These are phyloP conservation scores for Rhododendron mucronatum DNA, from an alignment of 148 eudicot genomes.

Conservation along the genomic window DNA sequence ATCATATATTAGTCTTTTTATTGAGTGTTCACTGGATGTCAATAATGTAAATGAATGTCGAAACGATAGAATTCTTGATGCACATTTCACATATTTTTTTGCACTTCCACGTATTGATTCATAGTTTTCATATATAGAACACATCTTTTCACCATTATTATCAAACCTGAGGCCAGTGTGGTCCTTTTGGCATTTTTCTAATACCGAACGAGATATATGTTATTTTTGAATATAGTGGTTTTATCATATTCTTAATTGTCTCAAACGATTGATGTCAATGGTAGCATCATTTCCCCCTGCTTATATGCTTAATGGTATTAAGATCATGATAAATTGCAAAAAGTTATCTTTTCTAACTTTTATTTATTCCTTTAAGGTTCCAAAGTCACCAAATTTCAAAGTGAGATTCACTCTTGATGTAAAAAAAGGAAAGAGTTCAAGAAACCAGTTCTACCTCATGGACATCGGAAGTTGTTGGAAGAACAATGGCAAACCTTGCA, in stretches of 20 bases:
- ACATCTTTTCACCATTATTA: background rate
- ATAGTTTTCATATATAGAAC: background rate
- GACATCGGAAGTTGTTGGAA: slow-evolving; percentile 76
- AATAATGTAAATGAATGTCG: background rate
- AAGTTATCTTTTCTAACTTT: background rate
- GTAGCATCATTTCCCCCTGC: background rate
- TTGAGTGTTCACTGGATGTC: background rate
- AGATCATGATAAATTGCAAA: background rate
- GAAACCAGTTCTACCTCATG: slow-evolving; percentile 48
- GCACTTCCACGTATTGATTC: background rate
- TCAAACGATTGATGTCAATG: background rate
- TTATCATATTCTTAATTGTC: background rate
- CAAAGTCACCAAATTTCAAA: slow-evolving; percentile 51
- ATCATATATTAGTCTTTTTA: background rate
- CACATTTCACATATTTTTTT: background rate
- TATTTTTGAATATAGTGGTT: background rate
- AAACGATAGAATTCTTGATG: background rate
- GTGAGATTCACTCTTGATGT: slow-evolving; percentile 40
- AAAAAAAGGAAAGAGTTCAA: slow-evolving; percentile 42
- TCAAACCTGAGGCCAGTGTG: background rate
- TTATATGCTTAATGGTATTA: background rate
- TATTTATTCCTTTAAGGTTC: slow-evolving; percentile 21
- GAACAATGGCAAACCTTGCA: slow-evolving; percentile 45
- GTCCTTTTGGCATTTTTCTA: background rate
- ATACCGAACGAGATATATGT: background rate